Evolutionary conservation across 2,329 filamentous ascomycete genomes (phyloP).

Genomic region (Huntiella savannae): DNA sequence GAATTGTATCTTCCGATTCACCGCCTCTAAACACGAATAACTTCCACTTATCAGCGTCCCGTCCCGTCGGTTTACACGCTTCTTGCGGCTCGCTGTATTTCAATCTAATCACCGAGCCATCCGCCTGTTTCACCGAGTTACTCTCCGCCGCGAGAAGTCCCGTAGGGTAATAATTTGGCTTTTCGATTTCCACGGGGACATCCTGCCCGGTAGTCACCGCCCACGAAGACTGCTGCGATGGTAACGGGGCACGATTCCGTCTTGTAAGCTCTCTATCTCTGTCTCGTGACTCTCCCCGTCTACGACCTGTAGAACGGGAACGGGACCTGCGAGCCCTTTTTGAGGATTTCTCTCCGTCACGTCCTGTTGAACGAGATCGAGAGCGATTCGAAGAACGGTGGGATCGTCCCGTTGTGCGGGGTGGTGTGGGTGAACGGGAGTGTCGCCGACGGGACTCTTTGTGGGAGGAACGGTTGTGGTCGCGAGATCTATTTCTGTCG

Average conservation of each 20-base stretch:
- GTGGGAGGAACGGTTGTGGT: too few species aligned
- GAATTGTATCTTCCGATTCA: slow-evolving; percentile 64
- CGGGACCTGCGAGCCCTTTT: too few species aligned
- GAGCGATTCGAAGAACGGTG: too few species aligned
- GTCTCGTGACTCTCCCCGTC: too few species aligned
- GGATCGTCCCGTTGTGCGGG: too few species aligned
- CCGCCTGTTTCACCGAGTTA: slow-evolving; percentile 53
- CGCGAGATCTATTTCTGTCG: too few species aligned
- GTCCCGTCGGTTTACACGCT: slow-evolving; percentile 66
- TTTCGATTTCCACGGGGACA: slow-evolving; percentile 45
- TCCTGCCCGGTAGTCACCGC: slow-evolving; percentile 32
- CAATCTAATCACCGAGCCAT: slow-evolving; percentile 57
- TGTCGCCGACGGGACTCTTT: too few species aligned
- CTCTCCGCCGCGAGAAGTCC: slow-evolving; percentile 75
- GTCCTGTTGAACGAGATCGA: too few species aligned
- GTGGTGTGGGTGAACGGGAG: too few species aligned
- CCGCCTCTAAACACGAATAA: slow-evolving; percentile 81
- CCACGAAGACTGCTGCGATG: slow-evolving; percentile 41
- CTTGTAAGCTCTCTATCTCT: too few species aligned
- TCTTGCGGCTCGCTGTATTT: slow-evolving; percentile 95
- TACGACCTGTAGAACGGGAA: too few species aligned
- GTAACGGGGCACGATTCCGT: slow-evolving; percentile 27
- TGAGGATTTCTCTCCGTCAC: too few species aligned
- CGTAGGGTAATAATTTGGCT: slow-evolving; percentile 67
- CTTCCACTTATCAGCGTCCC: slow-evolving; percentile 51